Base-by-base conservation (phyloP, 176 grass and related monocot genomes). In the Dendrocalamus sinicus region DNA sequence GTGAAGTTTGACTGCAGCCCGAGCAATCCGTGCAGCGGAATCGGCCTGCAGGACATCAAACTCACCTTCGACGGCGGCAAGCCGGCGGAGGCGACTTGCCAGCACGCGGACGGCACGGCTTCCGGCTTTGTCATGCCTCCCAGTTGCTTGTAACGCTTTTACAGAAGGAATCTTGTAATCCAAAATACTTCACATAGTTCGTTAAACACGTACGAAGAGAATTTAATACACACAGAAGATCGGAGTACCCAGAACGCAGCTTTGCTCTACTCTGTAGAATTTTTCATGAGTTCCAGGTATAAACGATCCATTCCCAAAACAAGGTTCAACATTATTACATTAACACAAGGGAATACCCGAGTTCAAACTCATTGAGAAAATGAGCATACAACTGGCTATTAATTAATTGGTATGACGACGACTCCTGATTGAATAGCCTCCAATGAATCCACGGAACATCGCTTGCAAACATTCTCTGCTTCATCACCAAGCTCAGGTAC, bases 1-100 rank as follows among this genome's bases (percentile, higher is more conserved):
- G 84, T 93, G 39, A 88, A 77, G 61, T 92, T 96, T 32, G 86
- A 93, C 59, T 96, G 94, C 68, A 93, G 94, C 84, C 37, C 84
- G 12, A 91, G 68, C 87, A 93, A 93, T 47, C 94, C 91, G 5
- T 93, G 94, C 84, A 91, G 86, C 43, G 86, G 79, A 13, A 91
- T 93, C 64, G 60, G 62, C n/a, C 41, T 93, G 87, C 63, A 78
- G 40, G 84, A 90, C 41, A 77, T 96, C n/a, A 93, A 77, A 78
- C 91, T 96, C 77, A 88, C 81, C 3, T 83, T 93, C 43, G 67
- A 35, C 48, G 68, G 79, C 40, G 78, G 85, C 52, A 76, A 40
- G 68, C 61, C 44, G 69, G 87, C 17, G 13, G 70, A 84, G 62
- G 79, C 94, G 8, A 79, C n/a, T 41, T 93, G 94, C 89, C 35